Percentiles rank a stretch among this genome's conserved stretches.
Evolutionary conservation across 2,329 filamentous ascomycete genomes (phyloP).

Genomic region (Xylariales sp.): DNA sequence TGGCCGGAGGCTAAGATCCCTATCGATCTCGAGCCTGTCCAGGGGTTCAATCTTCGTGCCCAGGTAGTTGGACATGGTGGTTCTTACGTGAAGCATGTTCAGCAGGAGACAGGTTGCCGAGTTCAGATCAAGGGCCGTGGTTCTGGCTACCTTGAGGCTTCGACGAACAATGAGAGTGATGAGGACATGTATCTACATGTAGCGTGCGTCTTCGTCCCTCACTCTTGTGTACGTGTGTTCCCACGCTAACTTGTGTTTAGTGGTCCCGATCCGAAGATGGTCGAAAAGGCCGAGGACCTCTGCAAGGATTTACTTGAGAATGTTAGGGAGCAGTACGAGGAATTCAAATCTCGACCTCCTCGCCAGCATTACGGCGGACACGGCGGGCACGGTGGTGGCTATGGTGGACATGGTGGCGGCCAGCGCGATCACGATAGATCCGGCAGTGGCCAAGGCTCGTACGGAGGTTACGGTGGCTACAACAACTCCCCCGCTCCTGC

Average conservation of each 20-base stretch:
- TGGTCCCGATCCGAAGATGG: slow-evolving; percentile 81
- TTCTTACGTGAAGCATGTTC: slow-evolving; percentile 96
- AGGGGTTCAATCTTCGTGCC: slow-evolving; percentile 91
- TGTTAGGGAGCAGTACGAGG: slow-evolving; percentile 84
- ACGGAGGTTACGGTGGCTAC: slow-evolving; percentile 21
- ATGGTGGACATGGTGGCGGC: slow-evolving; percentile 30
- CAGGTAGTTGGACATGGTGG: slow-evolving; percentile 94
- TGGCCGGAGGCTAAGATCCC: slow-evolving; percentile 97
- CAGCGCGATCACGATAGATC: slow-evolving; percentile 27
- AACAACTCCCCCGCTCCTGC: slow-evolving; percentile 35
- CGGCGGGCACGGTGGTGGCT: slow-evolving; percentile 37
- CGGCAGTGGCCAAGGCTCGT: slow-evolving; percentile 22
- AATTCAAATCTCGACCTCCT: slow-evolving; percentile 79
- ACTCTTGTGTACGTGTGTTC: neutral
- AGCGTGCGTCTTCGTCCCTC: slow-evolving; percentile 55
- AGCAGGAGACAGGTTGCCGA: slow-evolving; percentile 88
- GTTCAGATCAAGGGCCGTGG: slow-evolving; percentile 98
- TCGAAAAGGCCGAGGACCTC: slow-evolving; percentile 79
- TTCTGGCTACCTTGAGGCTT: slow-evolving; percentile 87
- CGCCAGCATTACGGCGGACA: slow-evolving; percentile 53
- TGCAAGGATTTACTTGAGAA: slow-evolving; percentile 84
- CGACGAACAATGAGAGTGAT: slow-evolving; percentile 85
- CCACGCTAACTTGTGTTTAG: slow-evolving; percentile 43
- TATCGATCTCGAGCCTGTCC: slow-evolving; percentile 83
- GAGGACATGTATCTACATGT: slow-evolving; percentile 97